Evolutionary conservation across 306 rosid species (phyloP), one percentile per base, ranked within the genome.

Genomic region (Castanea sativa): DNA sequence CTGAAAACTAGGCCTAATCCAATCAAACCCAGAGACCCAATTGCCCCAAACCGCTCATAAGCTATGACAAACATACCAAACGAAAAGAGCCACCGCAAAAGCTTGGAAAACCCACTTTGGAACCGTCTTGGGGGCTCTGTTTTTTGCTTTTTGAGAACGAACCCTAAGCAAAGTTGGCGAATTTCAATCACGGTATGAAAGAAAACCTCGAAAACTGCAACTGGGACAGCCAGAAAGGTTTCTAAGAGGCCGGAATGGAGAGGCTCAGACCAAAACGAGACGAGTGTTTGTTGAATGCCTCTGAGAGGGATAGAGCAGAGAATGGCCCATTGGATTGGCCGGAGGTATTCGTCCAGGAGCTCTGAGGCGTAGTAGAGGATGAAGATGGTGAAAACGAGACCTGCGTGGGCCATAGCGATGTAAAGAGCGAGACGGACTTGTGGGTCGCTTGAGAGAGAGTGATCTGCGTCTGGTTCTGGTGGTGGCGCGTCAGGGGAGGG

Each of bases 401-500:
- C 97, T 5, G 96, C 96, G 29, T 95, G 99, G 1, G 98, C 98
- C 98, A 95, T 90, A 80, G 99, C 97, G 76, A 93, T 89, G 88
- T 89, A 95, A 19, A 95, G 79, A 5, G 99, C 97, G 14, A 95
- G 86, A 4, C 99, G 95, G 29, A 93, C 89, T 83, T 95, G 96
- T 56, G 99, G 93, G 56, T 95, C 98, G 75, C 45, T 38, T 38
- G 92, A 83, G 59, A 90, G 73, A 69, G 77, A 30, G 59, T 69
- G 74, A 83, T 88, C 91, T 69, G 89, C 85, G 85, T 80, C 58
- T 0, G 86, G 35, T 7, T 49, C 30, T 7, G 81, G 59, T 16
- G 73, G 27, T 0, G 45, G 79, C 51, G 76, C 79, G 73, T 71
- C 11, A 38, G 45, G 45, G 45, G 11, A 38, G 45, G 45, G 45